Percentiles rank a stretch among this genome's conserved stretches.
These are phyloP conservation scores for Comarum palustre DNA, from an alignment of 306 rosid genomes.

Conservation along the genomic window DNA sequence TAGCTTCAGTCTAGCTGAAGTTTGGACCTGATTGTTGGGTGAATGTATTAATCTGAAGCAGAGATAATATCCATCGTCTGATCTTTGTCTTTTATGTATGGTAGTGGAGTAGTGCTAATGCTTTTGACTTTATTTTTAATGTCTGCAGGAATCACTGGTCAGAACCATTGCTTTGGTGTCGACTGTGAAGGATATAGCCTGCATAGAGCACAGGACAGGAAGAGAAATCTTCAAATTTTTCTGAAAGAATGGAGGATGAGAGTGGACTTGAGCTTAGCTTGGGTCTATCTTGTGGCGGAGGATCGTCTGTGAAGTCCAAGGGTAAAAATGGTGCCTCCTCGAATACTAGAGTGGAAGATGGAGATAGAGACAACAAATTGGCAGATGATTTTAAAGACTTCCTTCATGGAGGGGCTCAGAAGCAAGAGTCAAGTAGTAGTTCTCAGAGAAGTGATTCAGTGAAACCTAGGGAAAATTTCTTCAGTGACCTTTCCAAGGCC, in stretches of 20 bases:
- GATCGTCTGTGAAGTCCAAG: constrained; percentile 70
- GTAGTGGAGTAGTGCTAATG: constrained; percentile 7
- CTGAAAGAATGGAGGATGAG: constrained; percentile 72
- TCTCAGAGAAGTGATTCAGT: constrained; percentile 50
- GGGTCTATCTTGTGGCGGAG: constrained; percentile 75
- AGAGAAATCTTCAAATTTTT: constrained; percentile 12
- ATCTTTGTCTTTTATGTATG: constrained; percentile 13
- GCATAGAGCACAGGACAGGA: constrained; percentile 14
- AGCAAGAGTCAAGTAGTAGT: constrained; percentile 56
- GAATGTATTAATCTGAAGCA: not conserved
- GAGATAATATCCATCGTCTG: not conserved
- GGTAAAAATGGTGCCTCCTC: constrained; percentile 67
- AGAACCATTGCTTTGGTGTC: constrained; percentile 19
- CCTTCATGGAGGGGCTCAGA: constrained; percentile 57
- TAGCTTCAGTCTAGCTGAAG: not conserved
- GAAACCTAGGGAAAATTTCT: constrained; percentile 76
- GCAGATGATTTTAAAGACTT: constrained; percentile 77
- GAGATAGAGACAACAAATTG: constrained; percentile 63
- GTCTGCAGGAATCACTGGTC: constrained; percentile 26
- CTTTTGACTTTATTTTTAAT: constrained; percentile 18
- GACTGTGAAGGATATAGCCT: constrained; percentile 10
- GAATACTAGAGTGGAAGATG: constrained; percentile 56
- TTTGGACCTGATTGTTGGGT: not conserved
- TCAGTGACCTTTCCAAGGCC: constrained; percentile 74
- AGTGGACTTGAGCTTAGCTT: constrained; percentile 93